These are phyloP conservation scores for Quercus phellos DNA, from an alignment of 331 rosid genomes.

Conservation along the genomic window DNA sequence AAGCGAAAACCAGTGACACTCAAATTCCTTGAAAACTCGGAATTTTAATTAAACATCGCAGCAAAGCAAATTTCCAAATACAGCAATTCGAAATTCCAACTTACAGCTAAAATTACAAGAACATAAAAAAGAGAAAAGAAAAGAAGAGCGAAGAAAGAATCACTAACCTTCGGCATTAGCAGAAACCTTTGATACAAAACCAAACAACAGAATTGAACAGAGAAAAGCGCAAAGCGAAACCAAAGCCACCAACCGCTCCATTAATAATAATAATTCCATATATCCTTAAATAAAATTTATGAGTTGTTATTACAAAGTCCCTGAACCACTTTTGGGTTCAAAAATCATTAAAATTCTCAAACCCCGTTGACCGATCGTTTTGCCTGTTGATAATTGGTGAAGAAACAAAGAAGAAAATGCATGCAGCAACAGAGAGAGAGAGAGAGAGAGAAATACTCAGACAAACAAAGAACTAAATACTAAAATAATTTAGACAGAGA, in stretches of 20 bases:
- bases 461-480: neutral
- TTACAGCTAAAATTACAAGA: neutral
- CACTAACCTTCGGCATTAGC: slow-evolving; percentile 56
- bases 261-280: slow-evolving; percentile 9
- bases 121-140: slow-evolving; percentile 2
- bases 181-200: slow-evolving; percentile 41
- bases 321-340: slow-evolving; percentile 10
- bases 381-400: neutral
- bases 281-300: neutral
- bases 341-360: slow-evolving; percentile 13
- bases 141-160: slow-evolving; percentile 5
- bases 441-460: neutral
- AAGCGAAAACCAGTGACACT: neutral
- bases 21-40: slow-evolving; percentile 4
- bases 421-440: neutral
- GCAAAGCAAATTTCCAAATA: neutral
- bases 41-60: neutral
- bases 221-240: slow-evolving; percentile 26
- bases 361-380: slow-evolving; percentile 36
- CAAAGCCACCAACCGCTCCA: slow-evolving; percentile 34
- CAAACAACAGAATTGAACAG: slow-evolving; percentile 39
- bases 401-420: neutral
- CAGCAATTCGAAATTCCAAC: neutral
- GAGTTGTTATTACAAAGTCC: neutral
- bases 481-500: neutral